Evolutionary conservation across 1,284 basidiomycete genomes (phyloP), one percentile per base, ranked within the genome.

Genomic region (Naganishia sp.): DNA sequence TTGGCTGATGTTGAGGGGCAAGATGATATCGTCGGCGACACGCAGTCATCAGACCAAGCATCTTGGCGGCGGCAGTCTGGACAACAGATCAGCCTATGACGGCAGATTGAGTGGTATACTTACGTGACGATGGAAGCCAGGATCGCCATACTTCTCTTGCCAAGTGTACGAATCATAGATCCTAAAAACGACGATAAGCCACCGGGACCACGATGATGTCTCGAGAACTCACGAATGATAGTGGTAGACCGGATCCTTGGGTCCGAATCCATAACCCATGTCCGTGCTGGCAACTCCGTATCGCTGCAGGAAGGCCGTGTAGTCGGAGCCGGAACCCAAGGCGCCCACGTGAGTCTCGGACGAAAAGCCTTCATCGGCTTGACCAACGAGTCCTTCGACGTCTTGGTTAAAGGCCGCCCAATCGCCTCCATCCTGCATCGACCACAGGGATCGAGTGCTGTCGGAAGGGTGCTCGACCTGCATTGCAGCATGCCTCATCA

Each of bases 141-240:
- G 87, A 76, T 94, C 91, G 42, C 84, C 89, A 72, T 86, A 93
- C 71, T 75, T 73, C 21, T 72, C 68, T 77, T 90, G 87, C 87
- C 88, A 94, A 58, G 81, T 80, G 72, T 87, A 84, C 32, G 84
- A 85, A 76, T 94, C 92, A 75, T 89, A 94, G 68, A 91, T 85
- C 54, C 45, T 50, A n/a, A 2, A 47, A 25, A 21, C 31, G 31
- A 18, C 35, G 18, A 39, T 53, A 2, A 39, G 13, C 2, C 7
- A 39, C 35, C 10, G 35, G 35, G 7, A 39, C 35, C 10, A 2
- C 35, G 35, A 39, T 9, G 13, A 10, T 13, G 7, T 2, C 35
- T 39, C 7, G 35, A 39, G 18, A 11, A 62, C 58, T 31, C 28
- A 67, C n/a, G 88, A 89, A 73, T 89, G 87, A 72, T 90, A 90